Base-by-base conservation (phyloP, 306 rosid genomes). In the Herpetospermum pedunculosum region DNA sequence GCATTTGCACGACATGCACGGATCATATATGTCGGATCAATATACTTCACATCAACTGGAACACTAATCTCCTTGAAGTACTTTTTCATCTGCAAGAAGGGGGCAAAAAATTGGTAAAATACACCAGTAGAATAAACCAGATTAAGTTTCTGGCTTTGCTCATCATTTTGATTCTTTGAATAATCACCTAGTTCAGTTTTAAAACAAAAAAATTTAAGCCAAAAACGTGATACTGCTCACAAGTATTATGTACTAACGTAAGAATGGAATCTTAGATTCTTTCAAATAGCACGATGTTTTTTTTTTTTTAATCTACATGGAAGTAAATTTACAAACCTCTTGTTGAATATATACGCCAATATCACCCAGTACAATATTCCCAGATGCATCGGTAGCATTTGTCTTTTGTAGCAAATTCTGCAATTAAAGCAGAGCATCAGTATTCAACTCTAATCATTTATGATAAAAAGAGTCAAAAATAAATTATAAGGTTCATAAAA, bases 11-110 rank as follows among this genome's bases (percentile, higher is more conserved):
- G 97, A 74, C 84, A 77, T 4, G 96, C 97, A 32, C 99, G 99
- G 76, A 95, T 91, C 97, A 95, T 95, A 80, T 95, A 95, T 0
- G 97, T 95, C 35, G 99, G 99, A 84, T 95, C 99, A 75, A 95
- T 89, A 74, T 88, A 95, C 84, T 95, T 95, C 80, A 91, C 92
- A 70, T 95, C 99, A 76, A 87, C 99, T 32, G 96, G 89, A 84
- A 83, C 79, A 28, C 85, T 92, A 32, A 86, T 73, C 79, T 84
- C 97, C 87, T 82, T 91, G 75, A 89, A 94, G 78, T 78, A 69
- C 72, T 82, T 95, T 80, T 89, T 95, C 6, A 76, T 79, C 99
- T 95, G 89, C 73, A 70, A 82, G 60, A 84, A 55, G 18, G 29
- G 40, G 28, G 23, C 25, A 29, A 46, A 28, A 23, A 60, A 54